Base-by-base conservation (phyloP, 2,329 filamentous ascomycete species). In the Boeremia lycopersici region DNA sequence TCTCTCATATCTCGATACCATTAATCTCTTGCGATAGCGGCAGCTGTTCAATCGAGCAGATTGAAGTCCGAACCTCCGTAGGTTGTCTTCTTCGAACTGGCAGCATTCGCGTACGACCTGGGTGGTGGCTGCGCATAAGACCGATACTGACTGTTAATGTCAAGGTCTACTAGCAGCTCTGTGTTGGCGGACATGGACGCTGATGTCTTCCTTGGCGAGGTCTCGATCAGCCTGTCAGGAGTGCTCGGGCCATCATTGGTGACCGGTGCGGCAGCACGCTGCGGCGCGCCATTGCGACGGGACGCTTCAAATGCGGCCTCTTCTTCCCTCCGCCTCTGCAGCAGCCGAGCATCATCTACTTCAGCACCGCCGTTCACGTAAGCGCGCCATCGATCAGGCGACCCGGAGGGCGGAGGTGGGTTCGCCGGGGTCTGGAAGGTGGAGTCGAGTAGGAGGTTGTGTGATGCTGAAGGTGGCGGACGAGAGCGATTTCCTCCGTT, bases 351-450 rank as follows among this genome's bases (percentile, higher is more conserved):
- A 25, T 74, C 70, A 12, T 73, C 68, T 23, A 23, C 51, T 33
- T 59, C 45, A 3, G 54, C 59, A 4, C 61, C 60, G 2, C 61
- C 62, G n/a, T 63, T 63, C 3, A 59, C 60, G 35, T 66, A 69
- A 1, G 39, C 57, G 0, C 53, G 30, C 64, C 62, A 68, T 11
- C 58, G 26, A 2, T 51, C 44, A 15, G 52, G 35, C 25, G 28
- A 47, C 12, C 42, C 26, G 12, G 36, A 35, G 30, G 11, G 41
- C 17, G 29, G 48, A 9, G n/a, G 17, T 19, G 46, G 40, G 26
- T 38, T 41, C 15, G 51, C 43, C 9, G 45, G 40, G n/a, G 13
- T 17, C n/a, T 53, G 55, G 40, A 48, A 39, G 23, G 9, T 53
- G 12, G 41, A 38, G 30, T 56, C 48, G 36, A 54, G 41, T 12